Evolutionary conservation across 352 stramenopile genomes (phyloP), one percentile per base, ranked within the genome.

Genomic region (Phytophthora crassamura): DNA sequence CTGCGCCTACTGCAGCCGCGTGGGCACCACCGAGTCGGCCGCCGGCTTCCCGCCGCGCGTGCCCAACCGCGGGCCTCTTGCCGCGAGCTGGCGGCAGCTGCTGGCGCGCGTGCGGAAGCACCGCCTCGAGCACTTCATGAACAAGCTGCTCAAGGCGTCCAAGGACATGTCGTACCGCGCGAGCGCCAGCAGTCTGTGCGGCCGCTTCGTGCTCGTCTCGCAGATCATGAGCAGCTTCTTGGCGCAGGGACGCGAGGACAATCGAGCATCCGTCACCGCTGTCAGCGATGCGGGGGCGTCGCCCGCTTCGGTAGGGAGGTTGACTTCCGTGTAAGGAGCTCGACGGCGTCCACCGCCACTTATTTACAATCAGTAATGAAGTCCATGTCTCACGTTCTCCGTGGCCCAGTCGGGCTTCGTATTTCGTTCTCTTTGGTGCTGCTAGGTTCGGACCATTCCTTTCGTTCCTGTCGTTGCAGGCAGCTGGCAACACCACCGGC

Each of bases 201-300:
- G 76, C 28, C 69, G 75, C 25, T 91, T 84, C 35, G 33, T 71
- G 7, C 64, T 64, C 35, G 70, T 85, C 50, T 79, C 77, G 35
- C 64, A 68, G 46, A 60, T 88, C 12, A 64, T 91, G 45, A 72
- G 64, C 16, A 72, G 67, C 39, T 91, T 91, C 55, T 58, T 91
- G 6, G 57, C 72, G 12, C 71, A 82, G 46, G n/a, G n/a, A n/a
- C 64, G 22, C 12, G 49, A 65, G 10, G 32, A 25, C 20, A 4
- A 34, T n/a, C 45, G 25, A 5, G 12, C 32, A 12, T 25, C 28
- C 33, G 28, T 38, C 30, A 41, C 15, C 25, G 33, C 16, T 4
- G 35, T 16, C n/a, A 25, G 25, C 5, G 28, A 52, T 15, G 18
- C 28, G 11, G 16, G 9, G n/a, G n/a, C n/a, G n/a, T n/a, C 3